Base-by-base conservation (phyloP, 139 green algal species). In the Gonium pectorale region DNA sequence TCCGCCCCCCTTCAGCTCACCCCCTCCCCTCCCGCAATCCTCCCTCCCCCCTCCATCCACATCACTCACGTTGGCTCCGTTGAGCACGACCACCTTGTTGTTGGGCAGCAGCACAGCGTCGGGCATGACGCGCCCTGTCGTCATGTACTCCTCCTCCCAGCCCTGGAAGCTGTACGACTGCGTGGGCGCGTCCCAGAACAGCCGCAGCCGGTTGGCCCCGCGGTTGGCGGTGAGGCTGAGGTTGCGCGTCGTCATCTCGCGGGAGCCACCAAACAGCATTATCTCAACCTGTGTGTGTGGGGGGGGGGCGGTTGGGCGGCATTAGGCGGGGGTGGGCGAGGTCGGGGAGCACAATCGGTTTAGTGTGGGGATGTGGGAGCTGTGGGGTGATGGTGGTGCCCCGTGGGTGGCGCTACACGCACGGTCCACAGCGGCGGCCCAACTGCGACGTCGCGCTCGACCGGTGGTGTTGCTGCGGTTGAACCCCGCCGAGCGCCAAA, bases 41-140 rank as follows among this genome's bases (percentile, higher is more conserved):
- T n/a, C n/a, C n/a, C n/a, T n/a, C n/a, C n/a, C n/a, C n/a, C n/a
- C n/a, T n/a, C n/a, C n/a, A n/a, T n/a, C n/a, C 64, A 66, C 56
- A 3, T 3, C 5, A 54, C 81, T 73, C 59, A 87, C 81, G 37
- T 83, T 59, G 1, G 67, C 85, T 8, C 85, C 85, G 40, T 89
- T 89, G 13, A 89, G 38, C 21, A 89, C 31, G 13, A 89, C 21
- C 9, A 89, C 69, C 46, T 83, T 52, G 41, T 78, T 78, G 52
- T 89, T 89, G n/a, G 85, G 85, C 62, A 89, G 79, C 27, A 86
- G 44, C 35, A 75, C 69, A 0, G 63, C 24, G 51, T 89, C 85
- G 9, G 67, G 68, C 85, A 89, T 89, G 35, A 89, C 78, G 33
- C 84, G 84, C 3, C 51, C 38, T 17, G 67, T 64, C 3, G n/a